These are phyloP conservation scores for Ophiostoma angusticollis DNA, from an alignment of 2,329 filamentous ascomycete species.

Conservation along the genomic window DNA sequence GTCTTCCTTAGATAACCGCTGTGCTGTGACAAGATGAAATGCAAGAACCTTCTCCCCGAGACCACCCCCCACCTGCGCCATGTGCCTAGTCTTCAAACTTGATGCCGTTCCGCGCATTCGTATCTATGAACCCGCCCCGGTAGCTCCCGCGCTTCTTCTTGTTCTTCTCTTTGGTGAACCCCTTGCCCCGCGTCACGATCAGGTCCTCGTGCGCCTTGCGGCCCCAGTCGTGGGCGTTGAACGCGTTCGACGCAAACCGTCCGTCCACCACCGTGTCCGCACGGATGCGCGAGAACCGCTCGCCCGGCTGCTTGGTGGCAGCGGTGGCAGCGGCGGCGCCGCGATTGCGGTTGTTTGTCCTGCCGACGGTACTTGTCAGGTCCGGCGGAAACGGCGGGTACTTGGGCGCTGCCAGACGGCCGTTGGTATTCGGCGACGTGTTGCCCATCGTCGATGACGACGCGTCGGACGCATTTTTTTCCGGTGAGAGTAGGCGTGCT, in stretches of 20 bases:
- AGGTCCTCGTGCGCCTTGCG: slow-evolving; percentile 79
- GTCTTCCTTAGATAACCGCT: slow-evolving; percentile 3
- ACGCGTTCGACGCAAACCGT: slow-evolving; percentile 64
- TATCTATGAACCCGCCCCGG: slow-evolving; percentile 78
- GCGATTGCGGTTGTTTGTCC: slow-evolving; percentile 28
- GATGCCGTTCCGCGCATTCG: slow-evolving; percentile 67
- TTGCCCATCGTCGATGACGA: slow-evolving; percentile 39
- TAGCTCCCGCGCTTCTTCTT: slow-evolving; percentile 92
- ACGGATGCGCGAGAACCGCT: slow-evolving; percentile 67
- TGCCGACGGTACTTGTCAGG: slow-evolving; percentile 20
- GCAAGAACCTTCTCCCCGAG: neutral
- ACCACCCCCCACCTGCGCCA: neutral
- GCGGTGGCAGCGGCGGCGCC: slow-evolving; percentile 33
- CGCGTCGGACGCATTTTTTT: slow-evolving; percentile 24
- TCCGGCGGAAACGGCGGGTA: slow-evolving; percentile 42
- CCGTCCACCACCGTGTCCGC: slow-evolving; percentile 55
- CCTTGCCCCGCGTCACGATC: slow-evolving; percentile 84
- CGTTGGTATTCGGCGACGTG: slow-evolving; percentile 33
- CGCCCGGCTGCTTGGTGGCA: slow-evolving; percentile 40
- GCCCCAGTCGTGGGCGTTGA: slow-evolving; percentile 72
- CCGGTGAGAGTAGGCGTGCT: slow-evolving; percentile 5
- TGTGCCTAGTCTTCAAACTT: slow-evolving; percentile 59
- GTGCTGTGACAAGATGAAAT: slow-evolving; percentile 7
- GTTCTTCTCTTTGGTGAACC: slow-evolving; percentile 99
- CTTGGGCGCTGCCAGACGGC: slow-evolving; percentile 19